Conservation (phyloP, 129 eudicot genomes). For the Pulicaria dysenterica region DNA sequence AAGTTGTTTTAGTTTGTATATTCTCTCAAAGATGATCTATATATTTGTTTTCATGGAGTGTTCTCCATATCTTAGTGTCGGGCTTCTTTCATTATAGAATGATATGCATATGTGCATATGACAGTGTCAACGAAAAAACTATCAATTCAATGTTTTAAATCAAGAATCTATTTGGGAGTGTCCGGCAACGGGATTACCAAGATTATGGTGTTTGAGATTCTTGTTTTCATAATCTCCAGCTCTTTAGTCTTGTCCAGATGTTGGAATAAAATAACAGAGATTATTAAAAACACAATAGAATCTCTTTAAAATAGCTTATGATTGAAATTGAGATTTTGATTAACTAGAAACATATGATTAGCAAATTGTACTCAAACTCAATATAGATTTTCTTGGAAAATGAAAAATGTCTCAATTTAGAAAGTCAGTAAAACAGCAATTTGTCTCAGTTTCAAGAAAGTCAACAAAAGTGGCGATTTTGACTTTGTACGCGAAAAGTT, state of each 20-base stretch:
- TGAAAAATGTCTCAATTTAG: background rate
- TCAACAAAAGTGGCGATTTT: background rate
- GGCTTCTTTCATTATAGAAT: constrained; percentile 30
- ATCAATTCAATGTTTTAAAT: constrained; percentile 12
- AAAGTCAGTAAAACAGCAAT: background rate
- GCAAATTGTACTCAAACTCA: background rate
- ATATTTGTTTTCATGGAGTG: background rate
- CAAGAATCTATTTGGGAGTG: background rate
- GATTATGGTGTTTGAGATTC: too few relatives aligned
- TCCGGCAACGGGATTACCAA: too few relatives aligned
- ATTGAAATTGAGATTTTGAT: background rate
- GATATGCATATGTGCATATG: constrained; percentile 4
- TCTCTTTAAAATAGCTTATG: too few relatives aligned
- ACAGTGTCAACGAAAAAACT: constrained; percentile 16
- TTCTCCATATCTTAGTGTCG: constrained; percentile 24
- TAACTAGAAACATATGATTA: background rate
- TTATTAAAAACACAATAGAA: too few relatives aligned
- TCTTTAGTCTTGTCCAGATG: too few relatives aligned
- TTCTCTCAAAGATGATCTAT: constrained; percentile 15
- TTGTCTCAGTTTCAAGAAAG: background rate
- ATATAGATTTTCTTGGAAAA: too few relatives aligned
- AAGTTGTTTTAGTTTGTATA: constrained; percentile 29
- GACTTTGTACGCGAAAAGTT: background rate
- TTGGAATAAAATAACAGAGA: too few relatives aligned
- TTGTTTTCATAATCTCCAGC: too few relatives aligned